Conservation (phyloP, 164 flowering plant genomes). For the Sextonia rubra region DNA sequence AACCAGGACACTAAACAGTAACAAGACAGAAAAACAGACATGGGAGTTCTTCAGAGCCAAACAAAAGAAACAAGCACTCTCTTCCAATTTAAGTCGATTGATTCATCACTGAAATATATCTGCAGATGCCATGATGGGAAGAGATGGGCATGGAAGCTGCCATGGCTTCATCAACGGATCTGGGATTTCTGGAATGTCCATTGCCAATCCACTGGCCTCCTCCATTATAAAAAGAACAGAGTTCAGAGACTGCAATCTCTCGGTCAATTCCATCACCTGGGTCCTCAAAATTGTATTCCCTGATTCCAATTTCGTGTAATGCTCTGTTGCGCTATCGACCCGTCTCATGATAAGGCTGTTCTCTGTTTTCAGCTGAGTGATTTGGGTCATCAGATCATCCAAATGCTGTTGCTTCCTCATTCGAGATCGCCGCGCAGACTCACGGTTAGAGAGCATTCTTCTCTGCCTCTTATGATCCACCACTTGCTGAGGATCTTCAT, state of each 20-base stretch:
- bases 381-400: constrained; percentile 44
- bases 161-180: constrained; percentile 48
- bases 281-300: constrained; percentile 42
- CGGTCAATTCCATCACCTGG: constrained; percentile 32
- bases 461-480: constrained; percentile 50
- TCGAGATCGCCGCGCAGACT: constrained; percentile 62
- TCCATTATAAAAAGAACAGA: constrained; percentile 22
- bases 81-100: no score
- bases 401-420: constrained; percentile 54
- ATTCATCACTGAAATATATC: constrained; percentile 42
- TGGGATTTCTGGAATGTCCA: constrained; percentile 33
- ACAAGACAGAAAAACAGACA: background rate
- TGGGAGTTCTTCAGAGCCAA: background rate
- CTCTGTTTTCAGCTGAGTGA: constrained; percentile 18
- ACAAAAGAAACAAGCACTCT: background rate
- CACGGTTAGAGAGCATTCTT: constrained; percentile 65
- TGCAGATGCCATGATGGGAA: constrained; percentile 40
- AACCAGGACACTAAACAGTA: background rate
- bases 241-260: constrained; percentile 35
- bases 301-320: constrained; percentile 17
- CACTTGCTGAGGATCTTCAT: constrained; percentile 16
- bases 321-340: constrained; percentile 15
- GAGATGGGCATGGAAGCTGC: constrained; percentile 36
- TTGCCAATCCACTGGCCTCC: constrained; percentile 21
- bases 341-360: constrained; percentile 24